phyloP scores from a whole-genome alignment of 1,284 basidiomycete species.

The Microbotryum lychnidis-dioicae region DNA sequence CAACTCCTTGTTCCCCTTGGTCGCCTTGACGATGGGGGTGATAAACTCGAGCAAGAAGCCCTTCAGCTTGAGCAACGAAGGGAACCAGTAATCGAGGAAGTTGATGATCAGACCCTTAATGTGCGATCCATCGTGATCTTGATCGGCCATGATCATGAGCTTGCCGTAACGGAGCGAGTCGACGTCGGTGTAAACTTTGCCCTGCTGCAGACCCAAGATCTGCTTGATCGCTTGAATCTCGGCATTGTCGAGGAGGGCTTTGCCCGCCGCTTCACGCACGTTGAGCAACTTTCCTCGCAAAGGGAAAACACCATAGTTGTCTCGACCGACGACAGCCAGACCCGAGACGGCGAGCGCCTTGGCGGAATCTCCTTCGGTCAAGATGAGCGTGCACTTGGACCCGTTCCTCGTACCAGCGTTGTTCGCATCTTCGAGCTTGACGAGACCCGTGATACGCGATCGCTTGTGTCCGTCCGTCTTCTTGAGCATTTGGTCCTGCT shows the following conservation, averaged over 20 bases:
- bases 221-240: constrained; percentile 98
- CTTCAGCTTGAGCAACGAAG: constrained; percentile 82
- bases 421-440: constrained; percentile 95
- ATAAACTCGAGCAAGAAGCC: constrained; percentile 97
- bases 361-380: constrained; percentile 99
- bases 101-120: constrained; percentile 99
- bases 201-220: constrained; percentile 92
- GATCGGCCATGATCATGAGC: constrained; percentile 99
- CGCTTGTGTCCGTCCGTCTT: constrained; percentile 95
- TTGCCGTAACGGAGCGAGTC: constrained; percentile 81
- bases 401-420: constrained; percentile 83
- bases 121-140: constrained; percentile 99
- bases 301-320: constrained; percentile 96
- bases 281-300: constrained; percentile 95
- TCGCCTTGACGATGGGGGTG: constrained; percentile 92
- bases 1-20: constrained; percentile 68
- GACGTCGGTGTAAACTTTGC: constrained; percentile 71
- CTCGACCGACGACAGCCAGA: constrained; percentile 86
- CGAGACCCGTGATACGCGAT: constrained; percentile 76
- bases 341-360: constrained; percentile 94
- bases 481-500: constrained; percentile 91
- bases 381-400: constrained; percentile 82
- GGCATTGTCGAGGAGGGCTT: constrained; percentile 95
- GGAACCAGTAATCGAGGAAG: constrained; percentile 94
- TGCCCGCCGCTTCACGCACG: constrained; percentile 91